These are phyloP conservation scores for Rhododendron vialii DNA, from an alignment of 148 eudicot species.

Conservation along the genomic window DNA sequence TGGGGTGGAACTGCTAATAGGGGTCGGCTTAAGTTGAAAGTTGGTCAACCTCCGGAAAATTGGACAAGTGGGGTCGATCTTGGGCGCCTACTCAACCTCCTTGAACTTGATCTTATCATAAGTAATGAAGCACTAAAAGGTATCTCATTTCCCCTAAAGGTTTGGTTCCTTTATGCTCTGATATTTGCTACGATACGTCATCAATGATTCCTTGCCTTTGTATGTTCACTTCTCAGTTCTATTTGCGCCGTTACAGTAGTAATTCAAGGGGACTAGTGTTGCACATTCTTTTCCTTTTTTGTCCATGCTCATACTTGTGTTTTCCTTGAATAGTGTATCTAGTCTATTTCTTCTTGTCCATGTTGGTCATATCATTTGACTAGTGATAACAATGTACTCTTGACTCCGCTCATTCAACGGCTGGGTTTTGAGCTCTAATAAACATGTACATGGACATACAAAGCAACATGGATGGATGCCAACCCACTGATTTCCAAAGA, in stretches of 20 bases:
- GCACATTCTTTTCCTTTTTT: neutral
- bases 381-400: neutral
- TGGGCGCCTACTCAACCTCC: slow-evolving; percentile 86
- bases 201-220: neutral
- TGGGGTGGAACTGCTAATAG: slow-evolving; percentile 99
- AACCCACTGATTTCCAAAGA: neutral
- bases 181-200: neutral
- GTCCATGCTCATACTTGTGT: neutral
- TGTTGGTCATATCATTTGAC: neutral
- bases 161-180: neutral
- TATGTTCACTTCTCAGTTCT: neutral
- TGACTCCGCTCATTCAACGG: neutral
- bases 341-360: neutral
- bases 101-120: slow-evolving; percentile 88
- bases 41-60: slow-evolving; percentile 90
- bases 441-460: neutral
- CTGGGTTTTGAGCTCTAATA: neutral
- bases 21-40: slow-evolving; percentile 89
- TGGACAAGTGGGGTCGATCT: slow-evolving; percentile 99
- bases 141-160: slow-evolving; percentile 18
- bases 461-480: neutral
- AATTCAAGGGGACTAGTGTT: neutral
- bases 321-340: neutral
- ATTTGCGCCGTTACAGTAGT: neutral
- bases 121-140: slow-evolving; percentile 74